Percentiles rank a stretch among this genome's conserved stretches.
Conservation (phyloP, 1,139 yeast species). For the Yamadazyma dushanensis region DNA sequence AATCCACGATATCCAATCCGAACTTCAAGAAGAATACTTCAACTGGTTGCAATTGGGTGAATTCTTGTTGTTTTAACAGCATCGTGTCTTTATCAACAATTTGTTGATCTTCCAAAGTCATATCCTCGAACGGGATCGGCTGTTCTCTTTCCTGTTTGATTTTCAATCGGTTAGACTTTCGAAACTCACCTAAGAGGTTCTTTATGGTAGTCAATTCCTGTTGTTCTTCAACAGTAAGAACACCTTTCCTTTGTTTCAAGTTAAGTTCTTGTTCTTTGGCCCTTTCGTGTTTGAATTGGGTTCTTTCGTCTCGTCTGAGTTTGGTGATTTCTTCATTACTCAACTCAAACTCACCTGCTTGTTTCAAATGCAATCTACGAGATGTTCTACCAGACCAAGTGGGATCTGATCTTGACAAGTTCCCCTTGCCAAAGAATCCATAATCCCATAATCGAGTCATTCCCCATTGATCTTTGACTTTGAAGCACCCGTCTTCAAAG, state of each 20-base stretch:
- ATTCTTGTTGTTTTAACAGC: slow-evolving; percentile 45
- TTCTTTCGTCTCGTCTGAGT: slow-evolving; percentile 69
- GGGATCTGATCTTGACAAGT: slow-evolving; percentile 86
- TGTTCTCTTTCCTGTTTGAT: slow-evolving; percentile 15
- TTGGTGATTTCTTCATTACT: slow-evolving; percentile 78
- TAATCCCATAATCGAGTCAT: slow-evolving; percentile 71
- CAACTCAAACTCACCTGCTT: slow-evolving; percentile 33
- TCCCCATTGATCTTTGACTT: slow-evolving; percentile 43
- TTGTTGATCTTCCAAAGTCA: slow-evolving; percentile 36
- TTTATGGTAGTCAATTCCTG: slow-evolving; percentile 29
- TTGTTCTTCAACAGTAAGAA: slow-evolving; percentile 25
- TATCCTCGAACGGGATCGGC: slow-evolving; percentile 13
- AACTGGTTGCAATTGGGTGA: slow-evolving; percentile 68
- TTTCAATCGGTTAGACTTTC: slow-evolving; percentile 16
- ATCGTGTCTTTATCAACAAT: slow-evolving; percentile 35
- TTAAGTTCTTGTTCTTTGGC: slow-evolving; percentile 38
- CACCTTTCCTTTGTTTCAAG: slow-evolving; percentile 25
- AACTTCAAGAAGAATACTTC: slow-evolving; percentile 70
- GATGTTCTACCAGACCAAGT: slow-evolving; percentile 73
- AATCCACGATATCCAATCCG: slow-evolving; percentile 47
- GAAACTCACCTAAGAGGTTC: slow-evolving; percentile 22
- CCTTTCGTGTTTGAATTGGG: slow-evolving; percentile 64
- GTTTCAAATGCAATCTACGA: slow-evolving; percentile 42
- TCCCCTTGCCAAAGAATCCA: slow-evolving; percentile 96
- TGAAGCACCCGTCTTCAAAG: slow-evolving; percentile 38